Evolutionary conservation across 2,329 filamentous ascomycete species (phyloP).

Genomic region (Verticillium klebahnii): DNA sequence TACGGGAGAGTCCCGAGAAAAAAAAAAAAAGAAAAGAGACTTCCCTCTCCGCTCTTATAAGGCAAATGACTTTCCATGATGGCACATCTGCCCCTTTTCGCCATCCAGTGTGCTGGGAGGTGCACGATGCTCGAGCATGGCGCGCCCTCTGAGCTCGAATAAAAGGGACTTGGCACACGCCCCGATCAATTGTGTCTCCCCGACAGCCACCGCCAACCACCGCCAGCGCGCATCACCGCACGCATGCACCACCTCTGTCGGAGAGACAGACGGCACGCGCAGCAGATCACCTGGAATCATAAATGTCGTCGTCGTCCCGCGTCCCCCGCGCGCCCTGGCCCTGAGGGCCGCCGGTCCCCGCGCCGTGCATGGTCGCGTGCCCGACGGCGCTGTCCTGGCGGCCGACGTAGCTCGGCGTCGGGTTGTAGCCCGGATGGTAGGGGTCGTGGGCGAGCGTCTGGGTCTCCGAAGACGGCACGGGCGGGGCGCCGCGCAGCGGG

Average conservation of each 20-base stretch:
- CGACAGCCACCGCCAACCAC: no score
- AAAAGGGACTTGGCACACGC: no score
- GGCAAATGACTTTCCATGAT: no score
- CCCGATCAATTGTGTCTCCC: no score
- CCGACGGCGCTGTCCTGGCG: constrained; percentile 36
- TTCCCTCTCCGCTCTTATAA: no score
- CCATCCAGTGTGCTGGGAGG: no score
- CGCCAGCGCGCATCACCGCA: no score
- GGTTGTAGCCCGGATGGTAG: constrained; percentile 30
- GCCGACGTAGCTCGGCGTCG: constrained; percentile 27
- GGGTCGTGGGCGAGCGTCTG: constrained; percentile 30
- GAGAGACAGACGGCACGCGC: background rate
- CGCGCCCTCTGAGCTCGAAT: no score
- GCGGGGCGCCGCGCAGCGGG: constrained; percentile 19
- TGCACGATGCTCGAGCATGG: no score
- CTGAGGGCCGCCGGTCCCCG: constrained; percentile 10
- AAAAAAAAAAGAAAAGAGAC: no score
- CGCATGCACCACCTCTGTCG: background rate
- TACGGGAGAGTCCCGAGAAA: no score
- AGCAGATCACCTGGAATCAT: constrained; percentile 17
- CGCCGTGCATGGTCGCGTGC: constrained; percentile 36
- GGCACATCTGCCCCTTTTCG: no score
- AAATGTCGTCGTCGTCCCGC: constrained; percentile 18
- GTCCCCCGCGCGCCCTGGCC: constrained; percentile 12
- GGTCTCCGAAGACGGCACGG: constrained; percentile 22